Evolutionary conservation across 441 rosid species (phyloP).

Genomic region (Populus trichocarpa): DNA sequence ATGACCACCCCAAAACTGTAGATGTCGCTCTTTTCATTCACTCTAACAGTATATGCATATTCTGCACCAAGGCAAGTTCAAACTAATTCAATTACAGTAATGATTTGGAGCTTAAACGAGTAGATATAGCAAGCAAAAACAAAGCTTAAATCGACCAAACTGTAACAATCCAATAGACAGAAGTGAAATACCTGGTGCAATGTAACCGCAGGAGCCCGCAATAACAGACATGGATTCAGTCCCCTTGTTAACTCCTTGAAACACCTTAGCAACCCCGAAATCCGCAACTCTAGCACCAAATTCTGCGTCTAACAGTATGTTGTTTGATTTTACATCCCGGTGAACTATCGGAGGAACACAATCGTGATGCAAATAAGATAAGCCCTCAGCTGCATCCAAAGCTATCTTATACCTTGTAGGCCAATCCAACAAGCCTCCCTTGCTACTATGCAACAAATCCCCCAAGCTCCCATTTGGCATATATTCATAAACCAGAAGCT

Average conservation of each 20-base stretch:
- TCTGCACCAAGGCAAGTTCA: constrained; percentile 45
- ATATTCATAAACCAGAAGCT: constrained; percentile 91
- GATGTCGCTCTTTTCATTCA: constrained; percentile 95
- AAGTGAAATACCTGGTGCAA: constrained; percentile 80
- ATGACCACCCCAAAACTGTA: constrained; percentile 96
- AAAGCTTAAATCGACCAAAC: neutral
- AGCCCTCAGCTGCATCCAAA: constrained; percentile 87
- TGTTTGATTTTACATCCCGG: constrained; percentile 93
- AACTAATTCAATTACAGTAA: neutral
- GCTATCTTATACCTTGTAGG: constrained; percentile 73
- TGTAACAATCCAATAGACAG: neutral
- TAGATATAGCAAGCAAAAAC: neutral
- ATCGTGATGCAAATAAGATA: constrained; percentile 91
- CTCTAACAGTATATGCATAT: constrained; percentile 90
- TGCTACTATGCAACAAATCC: constrained; percentile 81
- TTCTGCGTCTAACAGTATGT: constrained; percentile 78
- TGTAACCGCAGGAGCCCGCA: constrained; percentile 96
- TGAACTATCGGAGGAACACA: constrained; percentile 93
- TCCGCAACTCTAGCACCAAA: constrained; percentile 91
- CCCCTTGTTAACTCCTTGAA: constrained; percentile 53
- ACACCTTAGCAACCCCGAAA: constrained; percentile 91
- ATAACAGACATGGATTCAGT: constrained; percentile 86
- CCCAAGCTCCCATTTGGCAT: constrained; percentile 97
- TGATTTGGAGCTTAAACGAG: neutral
- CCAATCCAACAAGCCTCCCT: constrained; percentile 83